Base-by-base conservation (phyloP, 148 eudicot species). In the Nyssa sinensis region DNA sequence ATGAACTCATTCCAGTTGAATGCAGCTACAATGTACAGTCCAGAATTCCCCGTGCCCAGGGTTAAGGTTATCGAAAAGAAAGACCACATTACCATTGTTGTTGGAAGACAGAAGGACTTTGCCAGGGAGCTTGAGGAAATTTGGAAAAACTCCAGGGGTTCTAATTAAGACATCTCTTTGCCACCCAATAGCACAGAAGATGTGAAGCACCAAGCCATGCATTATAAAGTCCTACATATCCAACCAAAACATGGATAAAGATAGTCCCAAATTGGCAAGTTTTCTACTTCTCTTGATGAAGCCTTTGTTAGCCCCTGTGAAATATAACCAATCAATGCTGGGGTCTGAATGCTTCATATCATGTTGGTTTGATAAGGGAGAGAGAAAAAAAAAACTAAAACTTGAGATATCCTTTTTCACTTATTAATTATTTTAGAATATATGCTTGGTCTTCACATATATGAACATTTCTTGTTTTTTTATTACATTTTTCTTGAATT, bases 71-170 rank as follows among this genome's bases (percentile, higher is more conserved):
- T 93, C 55, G 88, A 88, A 28, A 84, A 87, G 1, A 90, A 84
- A 64, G 98, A 93, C 79, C 98, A 93, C 65, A 80, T 90, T 71
- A 90, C 98, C 51, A 86, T 93, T 30, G 93, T 93, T 17, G 95
- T 93, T 9, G 96, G 93, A 41, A 87, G 89, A 44, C 91, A 90
- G 60, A 73, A 83, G 78, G 88, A 81, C 4, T 90, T 93, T 37
- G 95, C 98, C 2, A 82, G 81, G 55, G 91, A 93, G 75, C 98
- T 93, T 2, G 96, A 93, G 77, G 80, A 79, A 5, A 93, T 93
- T 34, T 93, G 98, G 98, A 81, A 27, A 27, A 74, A 29, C 49
- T 30, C 77, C 29, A 66, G 72, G 23, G 66, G 35, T 49, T 37
- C 21, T 9, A 49, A 49, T 2, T 12, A 47, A 47, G 11, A 12